A percentile compares a stretch with the other conserved stretches of the same genome.
Conservation (phyloP, 495 filamentous ascomycete genomes). For the Aspergillus ostianus region DNA sequence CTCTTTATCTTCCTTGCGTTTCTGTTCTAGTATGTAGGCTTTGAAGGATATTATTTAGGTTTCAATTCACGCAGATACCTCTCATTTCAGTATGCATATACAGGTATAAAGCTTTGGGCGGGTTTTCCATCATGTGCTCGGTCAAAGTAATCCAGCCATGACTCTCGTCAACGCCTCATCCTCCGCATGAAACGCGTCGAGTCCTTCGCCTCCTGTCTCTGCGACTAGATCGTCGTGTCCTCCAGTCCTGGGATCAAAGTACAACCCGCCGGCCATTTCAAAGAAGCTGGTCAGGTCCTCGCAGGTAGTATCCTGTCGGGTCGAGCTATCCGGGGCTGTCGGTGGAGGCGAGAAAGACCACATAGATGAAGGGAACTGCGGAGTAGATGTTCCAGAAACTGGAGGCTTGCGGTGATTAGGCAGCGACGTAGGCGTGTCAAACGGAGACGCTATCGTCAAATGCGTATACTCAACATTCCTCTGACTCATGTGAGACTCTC, state of each 20-base stretch:
- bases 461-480: neutral
- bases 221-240: conserved; percentile 9
- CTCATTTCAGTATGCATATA: neutral
- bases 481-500: neutral
- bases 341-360: conserved; percentile 7
- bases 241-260: conserved; percentile 28
- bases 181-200: conserved; percentile 38
- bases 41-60: neutral
- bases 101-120: neutral
- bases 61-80: too few species aligned
- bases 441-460: neutral
- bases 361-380: neutral
- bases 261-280: conserved; percentile 41
- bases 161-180: conserved; percentile 42
- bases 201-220: conserved; percentile 13
- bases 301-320: conserved; percentile 27
- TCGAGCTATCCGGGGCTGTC: conserved; percentile 1
- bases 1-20: neutral
- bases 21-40: neutral
- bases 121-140: neutral
- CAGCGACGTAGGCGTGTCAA: conserved; percentile 12
- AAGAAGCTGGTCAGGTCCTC: conserved; percentile 46
- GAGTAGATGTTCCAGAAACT: conserved; percentile 11
- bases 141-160: conserved; percentile 41
- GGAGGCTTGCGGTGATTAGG: conserved; percentile 3